Percentiles rank a stretch among this genome's conserved stretches.
Evolutionary conservation across 495 filamentous ascomycete genomes (phyloP).

Genomic region (Achaetomiella virescens): DNA sequence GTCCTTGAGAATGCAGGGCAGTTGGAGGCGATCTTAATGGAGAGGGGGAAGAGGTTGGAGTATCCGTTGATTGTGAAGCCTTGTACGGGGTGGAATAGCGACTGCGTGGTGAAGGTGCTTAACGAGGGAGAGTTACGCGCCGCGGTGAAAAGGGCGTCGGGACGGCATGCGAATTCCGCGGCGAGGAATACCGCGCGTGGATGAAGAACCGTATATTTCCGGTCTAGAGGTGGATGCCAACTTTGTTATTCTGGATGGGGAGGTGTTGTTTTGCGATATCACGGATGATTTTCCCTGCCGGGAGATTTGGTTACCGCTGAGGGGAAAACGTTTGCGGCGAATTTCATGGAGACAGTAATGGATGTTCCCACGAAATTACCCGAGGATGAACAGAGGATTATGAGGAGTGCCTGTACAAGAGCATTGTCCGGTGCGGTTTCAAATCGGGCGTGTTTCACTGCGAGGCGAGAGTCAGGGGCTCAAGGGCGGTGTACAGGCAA

Average conservation of each 20-base stretch:
- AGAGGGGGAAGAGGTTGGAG: not conserved
- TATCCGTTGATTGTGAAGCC: slow-evolving; percentile 47
- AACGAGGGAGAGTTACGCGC: slow-evolving; percentile 23
- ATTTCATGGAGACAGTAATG: slow-evolving; percentile 23
- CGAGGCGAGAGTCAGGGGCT: slow-evolving; percentile 25
- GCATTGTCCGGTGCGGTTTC: slow-evolving; percentile 26
- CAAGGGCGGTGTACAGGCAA: slow-evolving; percentile 6
- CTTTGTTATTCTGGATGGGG: slow-evolving; percentile 34
- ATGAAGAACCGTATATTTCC: slow-evolving; percentile 27
- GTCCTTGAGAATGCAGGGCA: slow-evolving; percentile 6
- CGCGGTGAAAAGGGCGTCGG: slow-evolving; percentile 21
- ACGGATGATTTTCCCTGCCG: slow-evolving; percentile 37
- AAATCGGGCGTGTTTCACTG: slow-evolving; percentile 32
- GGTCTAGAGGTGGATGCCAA: slow-evolving; percentile 44
- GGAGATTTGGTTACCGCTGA: slow-evolving; percentile 21
- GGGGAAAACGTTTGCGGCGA: slow-evolving; percentile 1
- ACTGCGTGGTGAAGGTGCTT: slow-evolving; percentile 39
- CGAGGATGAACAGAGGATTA: slow-evolving; percentile 10
- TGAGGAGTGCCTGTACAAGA: slow-evolving; percentile 15
- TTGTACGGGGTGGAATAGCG: slow-evolving; percentile 34
- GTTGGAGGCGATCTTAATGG: slow-evolving; percentile 5
- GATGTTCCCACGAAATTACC: slow-evolving; percentile 15
- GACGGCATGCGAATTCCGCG: slow-evolving; percentile 14
- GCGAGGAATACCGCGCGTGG: slow-evolving; percentile 17
- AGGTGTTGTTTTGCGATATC: slow-evolving; percentile 38